A percentile compares a stretch with the other conserved stretches of the same genome.
These are phyloP conservation scores for Cutaneotrichosporon daszewskae DNA, from an alignment of 1,284 basidiomycete species.

Conservation along the genomic window DNA sequence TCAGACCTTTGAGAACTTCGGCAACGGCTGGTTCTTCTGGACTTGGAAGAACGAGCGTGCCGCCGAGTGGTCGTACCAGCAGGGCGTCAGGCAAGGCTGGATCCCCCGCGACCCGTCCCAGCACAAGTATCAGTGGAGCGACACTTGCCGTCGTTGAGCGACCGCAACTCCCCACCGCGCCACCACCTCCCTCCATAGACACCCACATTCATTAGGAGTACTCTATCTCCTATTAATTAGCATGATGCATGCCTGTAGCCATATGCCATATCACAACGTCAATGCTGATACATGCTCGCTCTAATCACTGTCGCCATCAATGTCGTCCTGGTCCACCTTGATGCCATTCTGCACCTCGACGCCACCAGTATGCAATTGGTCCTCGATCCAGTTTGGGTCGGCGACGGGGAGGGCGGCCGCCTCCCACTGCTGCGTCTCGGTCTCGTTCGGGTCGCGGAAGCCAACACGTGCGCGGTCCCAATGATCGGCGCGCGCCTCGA, in stretches of 20 bases:
- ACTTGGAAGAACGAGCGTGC: constrained; percentile 56
- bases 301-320: too few species aligned
- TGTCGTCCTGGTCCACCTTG: too few species aligned
- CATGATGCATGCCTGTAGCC: too few species aligned
- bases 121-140: constrained; percentile 47
- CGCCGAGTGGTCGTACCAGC: constrained; percentile 54
- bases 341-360: too few species aligned
- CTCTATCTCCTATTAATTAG: too few species aligned
- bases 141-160: too few species aligned
- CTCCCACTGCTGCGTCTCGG: constrained; percentile 20
- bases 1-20: constrained; percentile 43
- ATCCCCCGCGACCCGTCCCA: constrained; percentile 63
- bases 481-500: constrained; percentile 16
- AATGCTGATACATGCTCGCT: too few species aligned
- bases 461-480: constrained; percentile 42
- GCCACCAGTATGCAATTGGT: too few species aligned
- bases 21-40: constrained; percentile 47
- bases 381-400: constrained; percentile 35
- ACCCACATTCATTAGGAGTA: too few species aligned
- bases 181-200: too few species aligned
- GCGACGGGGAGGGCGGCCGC: constrained; percentile 10
- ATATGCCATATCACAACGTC: too few species aligned
- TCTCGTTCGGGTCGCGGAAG: constrained; percentile 23
- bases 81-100: constrained; percentile 72
- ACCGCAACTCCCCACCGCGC: too few species aligned